Evolutionary conservation across 169 alveolate species (phyloP).

Genomic region (Cryptosporidium sp.): DNA sequence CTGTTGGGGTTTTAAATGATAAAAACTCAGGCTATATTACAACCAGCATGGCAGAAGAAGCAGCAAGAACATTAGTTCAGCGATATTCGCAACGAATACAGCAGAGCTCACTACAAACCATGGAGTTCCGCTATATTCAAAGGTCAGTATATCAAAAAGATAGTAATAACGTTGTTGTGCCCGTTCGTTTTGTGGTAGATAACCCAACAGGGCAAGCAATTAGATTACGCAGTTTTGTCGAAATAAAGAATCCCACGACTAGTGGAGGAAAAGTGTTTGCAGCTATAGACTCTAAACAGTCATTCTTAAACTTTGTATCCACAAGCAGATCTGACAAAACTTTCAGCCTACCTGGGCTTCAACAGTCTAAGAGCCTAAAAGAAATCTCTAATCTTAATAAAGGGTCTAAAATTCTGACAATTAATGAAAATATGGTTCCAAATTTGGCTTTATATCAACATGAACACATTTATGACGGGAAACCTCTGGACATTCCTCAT

Average conservation of each 20-base stretch:
- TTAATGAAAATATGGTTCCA: conserved; percentile 1
- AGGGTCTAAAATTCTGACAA: conserved; percentile 3
- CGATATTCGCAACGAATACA: conserved; percentile 77
- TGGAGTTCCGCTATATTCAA: conserved; percentile 77
- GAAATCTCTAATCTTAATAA: neutral
- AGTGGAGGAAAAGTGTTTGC: conserved; percentile 77
- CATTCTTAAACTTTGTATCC: conserved; percentile 32
- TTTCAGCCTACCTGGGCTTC: conserved; percentile 29
- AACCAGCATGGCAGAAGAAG: conserved; percentile 76
- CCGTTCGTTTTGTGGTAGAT: conserved; percentile 76
- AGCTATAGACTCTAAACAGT: conserved; percentile 73
- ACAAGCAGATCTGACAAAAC: conserved; percentile 5
- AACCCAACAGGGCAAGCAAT: conserved; percentile 80
- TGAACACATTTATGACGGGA: conserved; percentile 78
- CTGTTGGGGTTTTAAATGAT: conserved; percentile 43
- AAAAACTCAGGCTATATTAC: conserved; percentile 54
- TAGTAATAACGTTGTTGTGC: conserved; percentile 73
- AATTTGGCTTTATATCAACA: conserved; percentile 32
- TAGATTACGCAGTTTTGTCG: conserved; percentile 76
- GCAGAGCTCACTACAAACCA: conserved; percentile 68
- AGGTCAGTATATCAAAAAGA: conserved; percentile 70
- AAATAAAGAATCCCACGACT: conserved; percentile 78
- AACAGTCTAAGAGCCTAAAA: neutral
- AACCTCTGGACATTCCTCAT: conserved; percentile 77
- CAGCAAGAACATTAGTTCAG: conserved; percentile 76